phyloP scores from a whole-genome alignment of 2,329 filamentous ascomycete genomes.

The Aspergillus tanneri region DNA sequence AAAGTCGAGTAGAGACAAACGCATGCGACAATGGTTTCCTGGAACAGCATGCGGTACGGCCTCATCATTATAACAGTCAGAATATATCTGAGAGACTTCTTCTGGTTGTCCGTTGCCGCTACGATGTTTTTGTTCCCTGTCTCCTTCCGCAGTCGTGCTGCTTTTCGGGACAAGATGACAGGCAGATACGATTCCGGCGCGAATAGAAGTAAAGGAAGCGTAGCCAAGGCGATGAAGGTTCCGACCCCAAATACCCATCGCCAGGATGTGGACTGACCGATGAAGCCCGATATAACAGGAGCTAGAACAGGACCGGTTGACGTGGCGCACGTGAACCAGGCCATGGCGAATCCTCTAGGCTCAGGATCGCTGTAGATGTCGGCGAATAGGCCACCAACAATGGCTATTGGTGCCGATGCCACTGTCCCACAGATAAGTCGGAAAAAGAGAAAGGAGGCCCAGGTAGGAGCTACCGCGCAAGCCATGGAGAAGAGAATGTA shows the following conservation, averaged over 20 bases:
- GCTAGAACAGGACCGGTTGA: slow-evolving; percentile 1
- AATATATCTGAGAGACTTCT: neutral
- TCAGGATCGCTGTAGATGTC: slow-evolving; percentile 43
- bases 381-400: slow-evolving; percentile 45
- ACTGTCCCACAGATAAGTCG: slow-evolving; percentile 42
- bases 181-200: slow-evolving; percentile 3
- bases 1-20: slow-evolving; percentile 5
- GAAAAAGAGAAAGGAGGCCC: slow-evolving; percentile 40
- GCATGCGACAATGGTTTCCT: slow-evolving; percentile 2
- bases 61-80: neutral
- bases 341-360: slow-evolving; percentile 37
- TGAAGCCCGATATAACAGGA: neutral
- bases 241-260: neutral
- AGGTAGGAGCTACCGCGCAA: slow-evolving; percentile 44
- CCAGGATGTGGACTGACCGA: neutral
- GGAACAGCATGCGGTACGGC: slow-evolving; percentile 8
- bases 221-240: neutral
- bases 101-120: neutral
- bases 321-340: slow-evolving; percentile 41
- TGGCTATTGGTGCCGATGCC: slow-evolving; percentile 41
- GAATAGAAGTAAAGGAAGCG: neutral
- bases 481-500: slow-evolving; percentile 41
- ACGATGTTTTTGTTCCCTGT: slow-evolving; percentile 1
- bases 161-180: neutral
- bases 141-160: neutral